Evolutionary conservation across 352 stramenopile genomes (phyloP).

Genomic region (Phytophthora fragariae): DNA sequence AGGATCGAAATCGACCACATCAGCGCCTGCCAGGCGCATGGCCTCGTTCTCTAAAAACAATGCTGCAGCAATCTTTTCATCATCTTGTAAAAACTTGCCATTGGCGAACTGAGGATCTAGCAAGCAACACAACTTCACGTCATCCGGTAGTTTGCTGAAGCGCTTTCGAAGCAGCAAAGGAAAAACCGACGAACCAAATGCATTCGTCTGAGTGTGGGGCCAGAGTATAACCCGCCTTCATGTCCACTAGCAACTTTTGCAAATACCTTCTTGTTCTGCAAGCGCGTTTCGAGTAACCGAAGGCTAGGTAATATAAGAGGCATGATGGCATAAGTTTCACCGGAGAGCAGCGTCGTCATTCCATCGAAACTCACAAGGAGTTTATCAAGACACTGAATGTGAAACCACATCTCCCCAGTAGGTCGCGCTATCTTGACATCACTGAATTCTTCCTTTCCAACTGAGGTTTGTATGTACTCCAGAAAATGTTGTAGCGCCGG

Average conservation of each 20-base stretch:
- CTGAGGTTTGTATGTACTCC: conserved; percentile 8
- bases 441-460: conserved; percentile 20
- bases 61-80: no score
- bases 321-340: conserved; percentile 12
- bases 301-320: conserved; percentile 8
- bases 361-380: conserved; percentile 18
- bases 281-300: conserved; percentile 4
- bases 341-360: conserved; percentile 5
- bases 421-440: conserved; percentile 17
- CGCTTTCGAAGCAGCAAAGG: no score
- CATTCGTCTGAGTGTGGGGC: conserved; percentile 3
- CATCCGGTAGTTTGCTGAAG: no score
- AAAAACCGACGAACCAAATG: conserved; percentile 15
- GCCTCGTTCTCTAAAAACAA: no score
- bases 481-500: conserved; percentile 7
- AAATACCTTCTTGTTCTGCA: conserved; percentile 14
- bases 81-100: no score
- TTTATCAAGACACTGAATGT: conserved; percentile 21
- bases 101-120: no score
- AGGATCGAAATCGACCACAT: no score
- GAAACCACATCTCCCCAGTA: conserved; percentile 23
- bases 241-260: background rate
- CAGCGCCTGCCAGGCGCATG: no score
- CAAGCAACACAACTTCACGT: no score
- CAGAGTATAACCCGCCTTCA: conserved; percentile 8